phyloP scores from a whole-genome alignment of 192 early-diverging fungal species.

The Backusella tarrabulga region DNA sequence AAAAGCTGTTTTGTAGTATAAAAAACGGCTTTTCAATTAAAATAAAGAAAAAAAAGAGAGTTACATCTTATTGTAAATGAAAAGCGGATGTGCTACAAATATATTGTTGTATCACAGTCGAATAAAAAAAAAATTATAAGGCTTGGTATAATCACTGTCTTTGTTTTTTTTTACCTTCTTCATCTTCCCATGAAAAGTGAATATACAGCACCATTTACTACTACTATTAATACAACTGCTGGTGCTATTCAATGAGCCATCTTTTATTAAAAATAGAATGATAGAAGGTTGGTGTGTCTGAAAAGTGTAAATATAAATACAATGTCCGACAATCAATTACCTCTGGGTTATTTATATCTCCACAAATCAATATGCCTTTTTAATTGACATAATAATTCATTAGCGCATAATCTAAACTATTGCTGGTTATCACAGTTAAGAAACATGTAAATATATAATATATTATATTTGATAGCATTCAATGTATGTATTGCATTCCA shows the following conservation, averaged over 20 bases:
- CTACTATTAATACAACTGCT: too few relatives aligned
- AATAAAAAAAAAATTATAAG: neutral
- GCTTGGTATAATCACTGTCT: too few relatives aligned
- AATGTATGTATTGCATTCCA: neutral
- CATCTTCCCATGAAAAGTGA: too few relatives aligned
- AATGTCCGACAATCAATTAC: neutral
- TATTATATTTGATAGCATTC: neutral
- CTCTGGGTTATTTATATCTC: neutral
- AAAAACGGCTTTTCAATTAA: neutral
- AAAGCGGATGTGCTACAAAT: neutral
- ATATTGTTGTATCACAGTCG: neutral
- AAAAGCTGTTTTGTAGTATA: neutral
- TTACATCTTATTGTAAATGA: neutral
- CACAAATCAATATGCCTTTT: neutral
- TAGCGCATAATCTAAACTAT: conserved; percentile 2
- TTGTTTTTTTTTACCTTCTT: too few relatives aligned
- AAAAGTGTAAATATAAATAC: too few relatives aligned
- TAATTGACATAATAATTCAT: neutral
- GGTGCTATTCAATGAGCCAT: too few relatives aligned
- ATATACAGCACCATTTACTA: too few relatives aligned
- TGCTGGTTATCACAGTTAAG: neutral
- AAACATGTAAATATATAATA: neutral
- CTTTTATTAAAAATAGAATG: neutral
- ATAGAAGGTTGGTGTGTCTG: too few relatives aligned
- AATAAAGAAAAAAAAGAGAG: neutral